Conservation (phyloP, 768 basidiomycete genomes). For the Pulveroboletus frians region DNA sequence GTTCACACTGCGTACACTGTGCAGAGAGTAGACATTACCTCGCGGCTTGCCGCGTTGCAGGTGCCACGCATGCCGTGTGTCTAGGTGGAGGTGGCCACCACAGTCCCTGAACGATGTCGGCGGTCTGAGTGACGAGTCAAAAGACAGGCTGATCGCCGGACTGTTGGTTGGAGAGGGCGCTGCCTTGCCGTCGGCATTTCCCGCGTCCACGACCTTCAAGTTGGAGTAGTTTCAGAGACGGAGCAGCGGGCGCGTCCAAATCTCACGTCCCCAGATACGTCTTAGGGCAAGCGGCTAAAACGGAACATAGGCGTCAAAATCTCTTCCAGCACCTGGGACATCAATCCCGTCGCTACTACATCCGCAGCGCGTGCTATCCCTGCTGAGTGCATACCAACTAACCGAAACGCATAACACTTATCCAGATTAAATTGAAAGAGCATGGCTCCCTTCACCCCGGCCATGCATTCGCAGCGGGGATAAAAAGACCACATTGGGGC, state of each 20-base stretch:
- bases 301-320: conserved; percentile 80
- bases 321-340: conserved; percentile 92
- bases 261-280: conserved; percentile 59
- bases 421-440: conserved; percentile 13
- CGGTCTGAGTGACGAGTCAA: no score
- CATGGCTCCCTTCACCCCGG: conserved; percentile 12
- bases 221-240: no score
- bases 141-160: no score
- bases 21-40: no score
- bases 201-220: not conserved
- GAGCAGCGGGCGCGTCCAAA: not conserved
- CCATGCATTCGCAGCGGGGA: not conserved
- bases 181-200: not conserved
- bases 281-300: conserved; percentile 84
- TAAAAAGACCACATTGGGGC: not conserved
- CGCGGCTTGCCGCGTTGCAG: no score
- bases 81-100: no score
- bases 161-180: no score
- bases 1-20: no score
- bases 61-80: not conserved
- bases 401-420: conserved; percentile 8
- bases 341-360: conserved; percentile 82
- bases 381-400: not conserved
- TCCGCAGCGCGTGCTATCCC: conserved; percentile 50
- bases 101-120: no score